phyloP scores from a whole-genome alignment of 441 rosid species.

The Erodium moschatum region DNA sequence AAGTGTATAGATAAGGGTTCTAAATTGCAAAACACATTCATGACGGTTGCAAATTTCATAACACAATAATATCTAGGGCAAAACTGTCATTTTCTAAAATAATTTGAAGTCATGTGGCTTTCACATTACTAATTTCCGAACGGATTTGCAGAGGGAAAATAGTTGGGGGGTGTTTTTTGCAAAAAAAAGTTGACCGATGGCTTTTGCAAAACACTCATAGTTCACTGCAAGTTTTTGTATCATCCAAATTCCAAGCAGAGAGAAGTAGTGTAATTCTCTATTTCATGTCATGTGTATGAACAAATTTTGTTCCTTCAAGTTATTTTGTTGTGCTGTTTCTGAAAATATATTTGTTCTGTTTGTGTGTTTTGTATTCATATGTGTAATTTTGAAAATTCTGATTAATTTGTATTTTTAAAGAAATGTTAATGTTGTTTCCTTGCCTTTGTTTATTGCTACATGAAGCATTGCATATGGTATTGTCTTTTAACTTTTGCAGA shows the following conservation, averaged over 20 bases:
- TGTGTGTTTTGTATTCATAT: neutral
- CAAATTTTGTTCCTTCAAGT: neutral
- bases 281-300: neutral
- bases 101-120: too few species aligned
- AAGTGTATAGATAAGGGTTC: too few species aligned
- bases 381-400: neutral
- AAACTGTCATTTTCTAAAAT: too few species aligned
- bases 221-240: too few species aligned
- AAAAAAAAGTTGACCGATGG: too few species aligned
- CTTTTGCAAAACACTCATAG: too few species aligned
- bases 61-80: too few species aligned
- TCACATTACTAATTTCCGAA: too few species aligned
- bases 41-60: too few species aligned
- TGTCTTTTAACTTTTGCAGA: neutral
- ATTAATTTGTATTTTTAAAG: neutral
- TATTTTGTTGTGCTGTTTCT: neutral
- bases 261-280: neutral
- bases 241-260: neutral
- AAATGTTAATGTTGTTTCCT: neutral
- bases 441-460: neutral
- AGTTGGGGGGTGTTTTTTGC: too few species aligned
- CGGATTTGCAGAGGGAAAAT: too few species aligned
- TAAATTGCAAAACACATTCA: too few species aligned
- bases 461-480: neutral
- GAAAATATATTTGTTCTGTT: neutral